Evolutionary conservation across 2,329 filamentous ascomycete genomes (phyloP).

Genomic region (Scytalidium sp.): DNA sequence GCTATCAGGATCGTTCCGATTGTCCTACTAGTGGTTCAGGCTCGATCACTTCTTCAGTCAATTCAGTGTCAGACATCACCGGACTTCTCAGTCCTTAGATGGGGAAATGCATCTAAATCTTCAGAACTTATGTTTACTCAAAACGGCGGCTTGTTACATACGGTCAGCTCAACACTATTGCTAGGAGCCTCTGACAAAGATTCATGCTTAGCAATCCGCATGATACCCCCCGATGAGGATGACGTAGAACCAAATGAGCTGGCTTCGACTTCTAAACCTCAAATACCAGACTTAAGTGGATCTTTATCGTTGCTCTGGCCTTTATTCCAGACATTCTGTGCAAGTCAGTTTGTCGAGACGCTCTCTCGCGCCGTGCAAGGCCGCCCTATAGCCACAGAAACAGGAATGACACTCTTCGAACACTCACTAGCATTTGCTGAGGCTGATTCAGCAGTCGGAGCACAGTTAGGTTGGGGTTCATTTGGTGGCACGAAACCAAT

Average conservation of each 20-base stretch:
- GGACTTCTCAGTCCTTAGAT: constrained; percentile 66
- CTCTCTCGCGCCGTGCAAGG: constrained; percentile 86
- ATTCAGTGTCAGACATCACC: constrained; percentile 90
- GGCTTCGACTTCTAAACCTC: constrained; percentile 6
- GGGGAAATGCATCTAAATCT: constrained; percentile 63
- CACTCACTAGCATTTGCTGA: constrained; percentile 95
- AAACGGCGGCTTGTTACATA: constrained; percentile 67
- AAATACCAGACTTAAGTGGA: constrained; percentile 42
- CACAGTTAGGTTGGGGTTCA: constrained; percentile 70
- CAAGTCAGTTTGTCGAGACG: constrained; percentile 86
- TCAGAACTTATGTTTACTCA: constrained; percentile 69
- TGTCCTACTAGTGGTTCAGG: constrained; percentile 65
- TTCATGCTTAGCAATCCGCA: constrained; percentile 72
- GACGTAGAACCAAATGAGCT: constrained; percentile 45
- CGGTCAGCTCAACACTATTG: constrained; percentile 67
- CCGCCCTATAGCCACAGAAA: constrained; percentile 75
- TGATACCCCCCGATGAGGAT: constrained; percentile 56
- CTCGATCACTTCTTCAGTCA: constrained; percentile 69
- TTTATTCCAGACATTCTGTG: constrained; percentile 64
- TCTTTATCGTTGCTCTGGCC: constrained; percentile 78
- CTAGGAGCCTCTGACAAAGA: constrained; percentile 70
- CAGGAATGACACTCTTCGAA: constrained; percentile 94
- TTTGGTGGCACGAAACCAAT: constrained; percentile 27
- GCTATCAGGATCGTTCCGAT: constrained; percentile 70
- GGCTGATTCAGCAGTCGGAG: constrained; percentile 82